Percentiles rank a stretch among this genome's conserved stretches.
phyloP scores from a whole-genome alignment of 1,139 yeast species.

The Kodamaea sp. region DNA sequence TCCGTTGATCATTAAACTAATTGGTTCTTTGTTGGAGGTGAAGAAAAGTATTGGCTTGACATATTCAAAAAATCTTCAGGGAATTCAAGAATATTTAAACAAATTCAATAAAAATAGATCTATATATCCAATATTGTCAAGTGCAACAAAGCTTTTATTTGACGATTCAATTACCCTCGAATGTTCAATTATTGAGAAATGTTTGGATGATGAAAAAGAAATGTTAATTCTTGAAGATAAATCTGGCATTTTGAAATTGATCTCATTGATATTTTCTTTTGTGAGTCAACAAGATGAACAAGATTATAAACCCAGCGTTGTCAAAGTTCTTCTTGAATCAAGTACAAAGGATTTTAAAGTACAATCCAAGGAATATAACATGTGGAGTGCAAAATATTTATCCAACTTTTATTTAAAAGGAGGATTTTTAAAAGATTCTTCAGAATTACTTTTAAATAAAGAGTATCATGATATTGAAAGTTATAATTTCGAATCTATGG shows the following conservation, averaged over 20 bases:
- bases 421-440: slow-evolving; percentile 10
- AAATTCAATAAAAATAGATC: slow-evolving; percentile 5
- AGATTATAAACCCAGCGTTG: slow-evolving; percentile 15
- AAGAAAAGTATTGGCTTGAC: not conserved
- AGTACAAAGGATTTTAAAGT: slow-evolving; percentile 4
- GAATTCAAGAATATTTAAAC: slow-evolving; percentile 10
- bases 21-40: slow-evolving; percentile 11
- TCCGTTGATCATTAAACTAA: slow-evolving; percentile 12
- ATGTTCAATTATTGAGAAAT: slow-evolving; percentile 16
- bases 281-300: slow-evolving; percentile 3
- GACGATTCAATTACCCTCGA: slow-evolving; percentile 3
- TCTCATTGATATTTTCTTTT: slow-evolving; percentile 19
- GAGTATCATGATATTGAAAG: slow-evolving; percentile 10
- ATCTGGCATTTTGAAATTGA: slow-evolving; percentile 11
- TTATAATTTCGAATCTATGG: slow-evolving; percentile 9
- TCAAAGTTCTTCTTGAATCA: slow-evolving; percentile 17
- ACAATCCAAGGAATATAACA: slow-evolving; percentile 20
- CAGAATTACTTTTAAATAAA: slow-evolving; percentile 8
- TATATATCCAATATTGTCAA: slow-evolving; percentile 12
- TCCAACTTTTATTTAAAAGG: slow-evolving; percentile 36
- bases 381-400: slow-evolving; percentile 43
- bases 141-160: slow-evolving; percentile 12
- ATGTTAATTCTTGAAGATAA: slow-evolving; percentile 5
- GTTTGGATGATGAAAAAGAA: slow-evolving; percentile 17
- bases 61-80: slow-evolving; percentile 2